phyloP scores from a whole-genome alignment of 768 basidiomycete species.

The Suillus ampliporus region DNA sequence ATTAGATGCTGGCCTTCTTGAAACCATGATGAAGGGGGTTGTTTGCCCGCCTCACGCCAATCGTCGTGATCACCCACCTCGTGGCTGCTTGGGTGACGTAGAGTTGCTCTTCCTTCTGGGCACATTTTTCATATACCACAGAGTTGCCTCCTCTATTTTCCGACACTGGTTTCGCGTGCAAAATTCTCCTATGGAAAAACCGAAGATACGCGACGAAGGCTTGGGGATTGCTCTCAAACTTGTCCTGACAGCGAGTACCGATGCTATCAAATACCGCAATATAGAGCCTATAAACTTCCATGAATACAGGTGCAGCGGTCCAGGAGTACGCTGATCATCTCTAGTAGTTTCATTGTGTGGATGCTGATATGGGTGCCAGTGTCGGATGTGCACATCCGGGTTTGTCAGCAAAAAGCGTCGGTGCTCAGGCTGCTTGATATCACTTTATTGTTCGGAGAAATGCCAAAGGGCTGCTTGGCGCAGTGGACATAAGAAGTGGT shows the following conservation, averaged over 20 bases:
- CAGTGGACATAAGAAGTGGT: not conserved
- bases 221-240: not conserved
- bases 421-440: not conserved
- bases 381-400: not conserved
- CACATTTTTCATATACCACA: not conserved
- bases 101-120: not conserved
- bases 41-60: not conserved
- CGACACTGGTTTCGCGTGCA: not conserved
- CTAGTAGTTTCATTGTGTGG: not conserved
- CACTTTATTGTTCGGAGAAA: not conserved
- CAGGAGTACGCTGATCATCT: not conserved
- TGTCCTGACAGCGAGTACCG: not conserved
- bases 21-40: not conserved
- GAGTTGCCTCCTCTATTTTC: not conserved
- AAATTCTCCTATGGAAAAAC: not conserved
- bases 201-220: not conserved
- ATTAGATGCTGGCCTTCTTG: not conserved
- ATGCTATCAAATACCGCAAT: not conserved
- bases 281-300: not conserved
- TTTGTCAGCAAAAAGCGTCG: not conserved
- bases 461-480: constrained; percentile 1
- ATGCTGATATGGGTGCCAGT: not conserved
- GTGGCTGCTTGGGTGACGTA: not conserved
- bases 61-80: not conserved
- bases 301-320: constrained; percentile 3